Conservation (phyloP, 768 basidiomycete species). For the Tricholoma hemisulphureum region DNA sequence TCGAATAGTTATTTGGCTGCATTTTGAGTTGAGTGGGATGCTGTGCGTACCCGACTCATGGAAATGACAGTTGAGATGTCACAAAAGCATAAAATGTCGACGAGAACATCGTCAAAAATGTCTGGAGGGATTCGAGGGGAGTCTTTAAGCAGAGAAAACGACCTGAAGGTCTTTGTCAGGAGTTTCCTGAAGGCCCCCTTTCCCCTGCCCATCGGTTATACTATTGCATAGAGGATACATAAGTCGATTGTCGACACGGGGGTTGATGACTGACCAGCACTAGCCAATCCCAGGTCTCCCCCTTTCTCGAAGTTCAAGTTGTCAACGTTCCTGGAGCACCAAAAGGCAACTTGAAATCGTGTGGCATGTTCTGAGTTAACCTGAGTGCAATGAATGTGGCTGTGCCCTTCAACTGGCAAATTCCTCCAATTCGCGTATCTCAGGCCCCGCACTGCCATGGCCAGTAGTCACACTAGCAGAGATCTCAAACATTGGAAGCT, state of each 20-base stretch:
- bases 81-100: not conserved
- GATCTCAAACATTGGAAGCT: too few species aligned
- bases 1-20: not conserved
- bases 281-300: not conserved
- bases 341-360: too few species aligned
- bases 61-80: not conserved
- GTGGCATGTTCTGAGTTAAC: too few species aligned
- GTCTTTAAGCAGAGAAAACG: not conserved
- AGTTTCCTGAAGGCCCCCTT: not conserved
- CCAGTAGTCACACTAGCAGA: too few species aligned
- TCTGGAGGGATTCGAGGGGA: not conserved
- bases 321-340: too few species aligned
- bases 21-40: not conserved
- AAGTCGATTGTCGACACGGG: not conserved
- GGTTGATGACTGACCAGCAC: not conserved
- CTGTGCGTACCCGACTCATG: not conserved
- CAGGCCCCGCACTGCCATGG: too few species aligned
- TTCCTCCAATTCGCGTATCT: too few species aligned
- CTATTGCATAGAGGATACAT: not conserved
- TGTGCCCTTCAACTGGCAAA: too few species aligned
- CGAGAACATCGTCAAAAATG: not conserved
- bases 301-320: not conserved
- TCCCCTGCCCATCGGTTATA: not conserved
- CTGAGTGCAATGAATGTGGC: too few species aligned
- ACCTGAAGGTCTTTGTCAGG: not conserved